Conservation (phyloP, 2,329 filamentous ascomycete genomes). For the Neonectria faginata region DNA sequence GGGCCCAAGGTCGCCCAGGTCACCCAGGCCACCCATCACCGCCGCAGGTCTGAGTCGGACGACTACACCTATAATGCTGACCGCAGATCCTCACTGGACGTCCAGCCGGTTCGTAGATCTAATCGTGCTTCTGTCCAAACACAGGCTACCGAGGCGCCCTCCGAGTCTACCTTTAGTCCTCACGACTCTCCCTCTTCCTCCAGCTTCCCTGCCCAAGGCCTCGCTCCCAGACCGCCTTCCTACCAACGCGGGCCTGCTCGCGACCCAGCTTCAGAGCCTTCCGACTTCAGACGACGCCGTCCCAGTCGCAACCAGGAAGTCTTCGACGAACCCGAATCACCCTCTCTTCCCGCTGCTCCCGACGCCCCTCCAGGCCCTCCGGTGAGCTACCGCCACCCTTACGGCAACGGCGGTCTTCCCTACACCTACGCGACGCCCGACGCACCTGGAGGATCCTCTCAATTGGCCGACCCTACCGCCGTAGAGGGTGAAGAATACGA, state of each 20-base stretch:
- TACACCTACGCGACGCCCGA: constrained; percentile 39
- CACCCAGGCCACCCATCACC: constrained; percentile 46
- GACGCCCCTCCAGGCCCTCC: constrained; percentile 72
- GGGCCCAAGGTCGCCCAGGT: constrained; percentile 55
- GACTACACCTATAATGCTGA: constrained; percentile 48
- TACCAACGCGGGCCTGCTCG: constrained; percentile 60
- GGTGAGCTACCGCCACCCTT: constrained; percentile 65
- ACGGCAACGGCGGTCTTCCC: constrained; percentile 46
- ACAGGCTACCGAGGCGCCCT: constrained; percentile 64
- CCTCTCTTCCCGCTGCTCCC: constrained; percentile 64
- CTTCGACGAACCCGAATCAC: constrained; percentile 52
- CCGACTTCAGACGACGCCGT: constrained; percentile 57
- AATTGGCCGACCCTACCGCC: constrained; percentile 23
- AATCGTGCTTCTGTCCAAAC: constrained; percentile 69
- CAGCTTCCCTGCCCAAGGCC: constrained; percentile 62
- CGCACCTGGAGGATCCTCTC: constrained; percentile 20
- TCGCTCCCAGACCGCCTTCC: constrained; percentile 70
- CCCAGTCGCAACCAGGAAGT: constrained; percentile 52
- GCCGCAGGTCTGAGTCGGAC: constrained; percentile 52
- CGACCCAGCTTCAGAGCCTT: constrained; percentile 54
- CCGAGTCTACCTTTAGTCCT: constrained; percentile 70
- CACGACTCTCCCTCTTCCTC: constrained; percentile 66
- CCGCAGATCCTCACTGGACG: constrained; percentile 49
- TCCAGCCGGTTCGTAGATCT: constrained; percentile 57
- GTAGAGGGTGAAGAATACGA: constrained; percentile 32